phyloP scores from a whole-genome alignment of 1,139 yeast genomes.

The Wickerhamiella infanticola region DNA sequence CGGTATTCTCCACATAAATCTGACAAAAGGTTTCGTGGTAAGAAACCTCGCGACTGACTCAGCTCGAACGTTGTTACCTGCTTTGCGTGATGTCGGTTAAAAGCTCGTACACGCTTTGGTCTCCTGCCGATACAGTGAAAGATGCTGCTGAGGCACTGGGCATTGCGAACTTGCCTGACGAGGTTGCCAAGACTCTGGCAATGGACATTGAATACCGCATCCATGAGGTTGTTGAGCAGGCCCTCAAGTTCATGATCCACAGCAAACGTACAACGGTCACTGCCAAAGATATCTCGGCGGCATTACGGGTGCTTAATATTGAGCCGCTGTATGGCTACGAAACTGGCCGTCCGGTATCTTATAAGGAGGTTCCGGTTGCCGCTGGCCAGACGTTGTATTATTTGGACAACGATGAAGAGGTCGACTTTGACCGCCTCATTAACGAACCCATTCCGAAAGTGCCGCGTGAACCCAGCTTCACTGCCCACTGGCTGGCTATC shows the following conservation, averaged over 20 bases:
- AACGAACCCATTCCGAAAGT: constrained; percentile 92
- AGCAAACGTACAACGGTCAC: constrained; percentile 70
- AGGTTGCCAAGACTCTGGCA: constrained; percentile 85
- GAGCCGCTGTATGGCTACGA: constrained; percentile 43
- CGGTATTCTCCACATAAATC: neutral
- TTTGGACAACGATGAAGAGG: constrained; percentile 76
- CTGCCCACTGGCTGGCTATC: constrained; percentile 97
- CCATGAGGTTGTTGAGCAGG: constrained; percentile 89
- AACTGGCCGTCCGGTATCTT: constrained; percentile 39
- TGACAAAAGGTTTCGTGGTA: neutral
- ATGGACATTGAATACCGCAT: constrained; percentile 98
- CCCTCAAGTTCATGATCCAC: constrained; percentile 90
- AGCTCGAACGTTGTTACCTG: constrained; percentile 5
- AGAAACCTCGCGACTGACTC: constrained; percentile 4
- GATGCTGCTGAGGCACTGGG: constrained; percentile 94
- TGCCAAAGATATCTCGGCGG: constrained; percentile 68
- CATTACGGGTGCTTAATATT: constrained; percentile 70
- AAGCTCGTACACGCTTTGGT: constrained; percentile 86
- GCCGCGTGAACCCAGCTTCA: constrained; percentile 79
- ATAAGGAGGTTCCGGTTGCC: constrained; percentile 73
- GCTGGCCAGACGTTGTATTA: constrained; percentile 93
- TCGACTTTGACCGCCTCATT: constrained; percentile 80
- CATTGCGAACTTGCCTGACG: constrained; percentile 62
- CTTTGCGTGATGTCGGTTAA: constrained; percentile 25
- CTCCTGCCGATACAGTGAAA: constrained; percentile 90